Conservation (phyloP, 768 basidiomycete genomes). For the Trametes cingulata region DNA sequence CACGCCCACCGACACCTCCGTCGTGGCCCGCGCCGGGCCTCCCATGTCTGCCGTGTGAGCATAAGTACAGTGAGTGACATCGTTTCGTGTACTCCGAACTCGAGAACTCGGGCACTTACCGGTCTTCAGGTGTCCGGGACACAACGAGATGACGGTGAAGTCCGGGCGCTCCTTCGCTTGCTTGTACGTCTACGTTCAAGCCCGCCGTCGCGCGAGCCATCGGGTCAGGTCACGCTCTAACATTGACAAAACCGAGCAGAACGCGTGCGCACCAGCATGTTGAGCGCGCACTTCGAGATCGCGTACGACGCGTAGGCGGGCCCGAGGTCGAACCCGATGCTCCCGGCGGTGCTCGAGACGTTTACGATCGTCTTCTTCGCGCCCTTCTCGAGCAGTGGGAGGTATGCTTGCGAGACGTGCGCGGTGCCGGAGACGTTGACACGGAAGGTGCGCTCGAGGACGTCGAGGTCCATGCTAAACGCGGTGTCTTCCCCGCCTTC, state of each 20-base stretch:
- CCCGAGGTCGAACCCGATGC: slow-evolving; percentile 27
- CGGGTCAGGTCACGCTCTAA: too few species aligned
- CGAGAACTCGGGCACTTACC: slow-evolving; percentile 11
- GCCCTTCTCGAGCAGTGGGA: slow-evolving; percentile 35
- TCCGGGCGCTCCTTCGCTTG: slow-evolving; percentile 12
- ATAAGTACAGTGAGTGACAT: too few species aligned
- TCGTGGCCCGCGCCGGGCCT: too few species aligned
- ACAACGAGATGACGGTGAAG: slow-evolving; percentile 6
- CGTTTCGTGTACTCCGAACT: too few species aligned
- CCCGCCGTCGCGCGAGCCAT: too few species aligned
- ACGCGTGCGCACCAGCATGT: slow-evolving; percentile 37
- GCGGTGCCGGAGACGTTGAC: slow-evolving; percentile 38
- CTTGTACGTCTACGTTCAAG: slow-evolving; percentile 22
- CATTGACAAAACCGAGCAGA: not conserved
- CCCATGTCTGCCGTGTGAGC: too few species aligned
- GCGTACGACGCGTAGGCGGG: slow-evolving; percentile 31
- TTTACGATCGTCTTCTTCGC: slow-evolving; percentile 36
- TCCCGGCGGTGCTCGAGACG: slow-evolving; percentile 33
- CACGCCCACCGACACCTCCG: too few species aligned
- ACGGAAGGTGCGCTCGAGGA: slow-evolving; percentile 28
- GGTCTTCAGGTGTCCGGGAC: slow-evolving; percentile 18
- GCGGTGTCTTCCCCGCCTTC: slow-evolving; percentile 25
- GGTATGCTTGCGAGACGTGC: slow-evolving; percentile 34
- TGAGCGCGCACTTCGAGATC: slow-evolving; percentile 38
- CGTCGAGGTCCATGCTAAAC: slow-evolving; percentile 27